Evolutionary conservation across 495 filamentous ascomycete genomes (phyloP).

Genomic region (Trichocladium antarcticum): DNA sequence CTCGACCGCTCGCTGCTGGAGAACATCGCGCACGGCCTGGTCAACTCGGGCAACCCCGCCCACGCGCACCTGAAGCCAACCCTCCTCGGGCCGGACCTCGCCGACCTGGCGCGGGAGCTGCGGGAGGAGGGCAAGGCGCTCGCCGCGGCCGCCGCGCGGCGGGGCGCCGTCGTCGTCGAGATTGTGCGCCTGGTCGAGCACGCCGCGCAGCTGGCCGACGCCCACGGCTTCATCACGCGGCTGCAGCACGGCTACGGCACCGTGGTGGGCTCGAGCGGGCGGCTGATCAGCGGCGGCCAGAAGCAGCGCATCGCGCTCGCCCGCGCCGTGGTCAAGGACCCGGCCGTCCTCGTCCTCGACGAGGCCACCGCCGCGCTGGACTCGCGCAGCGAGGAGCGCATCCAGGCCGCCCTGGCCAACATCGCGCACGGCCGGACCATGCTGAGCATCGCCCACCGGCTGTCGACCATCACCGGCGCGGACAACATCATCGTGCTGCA

Average conservation of each 20-base stretch:
- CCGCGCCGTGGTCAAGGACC: constrained; percentile 75
- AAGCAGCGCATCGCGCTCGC: constrained; percentile 58
- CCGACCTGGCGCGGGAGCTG: constrained; percentile 2
- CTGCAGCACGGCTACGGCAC: constrained; percentile 38
- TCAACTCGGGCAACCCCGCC: constrained; percentile 43
- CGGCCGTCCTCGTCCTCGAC: constrained; percentile 77
- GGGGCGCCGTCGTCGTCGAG: constrained; percentile 20
- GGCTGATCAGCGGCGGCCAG: constrained; percentile 46
- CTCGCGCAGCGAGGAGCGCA: constrained; percentile 83
- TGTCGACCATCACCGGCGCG: constrained; percentile 80
- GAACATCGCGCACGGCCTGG: constrained; percentile 55
- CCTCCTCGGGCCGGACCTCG: constrained; percentile 7
- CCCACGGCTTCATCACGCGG: constrained; percentile 26
- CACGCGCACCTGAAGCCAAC: constrained; percentile 25
- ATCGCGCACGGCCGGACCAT: constrained; percentile 77
- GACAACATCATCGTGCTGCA: constrained; percentile 89
- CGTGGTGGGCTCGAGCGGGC: constrained; percentile 37
- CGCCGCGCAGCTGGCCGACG: constrained; percentile 32
- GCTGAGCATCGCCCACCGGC: constrained; percentile 83
- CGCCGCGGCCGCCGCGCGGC: constrained; percentile 16
- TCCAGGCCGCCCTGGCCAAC: constrained; percentile 79
- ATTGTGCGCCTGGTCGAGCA: constrained; percentile 24
- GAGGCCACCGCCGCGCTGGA: constrained; percentile 89
- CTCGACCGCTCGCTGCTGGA: constrained; percentile 55
- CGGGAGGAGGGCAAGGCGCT: constrained; percentile 9